These are phyloP conservation scores for Corymbia maculata DNA, from an alignment of 345 rosid genomes.

Conservation along the genomic window DNA sequence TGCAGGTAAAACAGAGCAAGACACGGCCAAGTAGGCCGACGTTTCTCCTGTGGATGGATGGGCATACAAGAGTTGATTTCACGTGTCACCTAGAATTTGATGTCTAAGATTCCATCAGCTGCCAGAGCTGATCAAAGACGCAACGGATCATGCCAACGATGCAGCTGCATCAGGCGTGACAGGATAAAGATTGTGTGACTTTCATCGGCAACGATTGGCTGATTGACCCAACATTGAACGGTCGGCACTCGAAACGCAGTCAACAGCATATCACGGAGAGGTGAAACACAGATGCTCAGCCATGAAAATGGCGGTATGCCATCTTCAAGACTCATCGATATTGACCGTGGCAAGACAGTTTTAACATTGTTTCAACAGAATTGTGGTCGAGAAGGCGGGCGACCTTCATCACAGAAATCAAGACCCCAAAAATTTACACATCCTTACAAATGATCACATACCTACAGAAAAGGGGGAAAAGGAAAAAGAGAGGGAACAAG, in stretches of 20 bases:
- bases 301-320: background rate
- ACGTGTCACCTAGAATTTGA: background rate
- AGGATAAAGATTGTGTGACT: background rate
- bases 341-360: background rate
- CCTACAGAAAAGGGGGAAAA: background rate
- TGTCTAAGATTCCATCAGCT: background rate
- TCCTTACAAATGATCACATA: background rate
- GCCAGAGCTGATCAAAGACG: background rate
- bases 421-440: background rate
- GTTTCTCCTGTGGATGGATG: background rate
- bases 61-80: background rate
- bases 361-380: background rate
- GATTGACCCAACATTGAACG: background rate
- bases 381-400: background rate
- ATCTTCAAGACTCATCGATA: background rate
- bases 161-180: background rate
- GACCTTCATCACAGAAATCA: background rate
- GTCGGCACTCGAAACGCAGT: background rate
- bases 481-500: background rate
- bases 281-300: background rate
- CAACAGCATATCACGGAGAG: background rate
- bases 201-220: background rate
- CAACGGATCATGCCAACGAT: background rate
- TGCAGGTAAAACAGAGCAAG: background rate
- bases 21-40: background rate